Conservation (phyloP, 805 yeast species). For the Pichia scutulata region DNA sequence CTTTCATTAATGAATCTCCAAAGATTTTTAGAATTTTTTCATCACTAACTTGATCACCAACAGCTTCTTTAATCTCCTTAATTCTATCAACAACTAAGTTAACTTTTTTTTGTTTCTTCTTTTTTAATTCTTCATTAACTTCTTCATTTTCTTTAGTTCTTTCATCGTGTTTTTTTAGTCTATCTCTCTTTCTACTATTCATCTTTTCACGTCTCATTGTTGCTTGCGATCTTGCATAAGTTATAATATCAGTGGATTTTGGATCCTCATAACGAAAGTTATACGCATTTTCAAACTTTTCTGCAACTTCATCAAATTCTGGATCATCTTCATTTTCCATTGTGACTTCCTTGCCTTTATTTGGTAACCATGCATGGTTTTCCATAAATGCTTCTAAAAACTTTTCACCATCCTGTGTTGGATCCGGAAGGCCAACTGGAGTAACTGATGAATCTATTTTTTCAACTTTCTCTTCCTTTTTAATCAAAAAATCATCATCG, state of each 20-base stretch:
- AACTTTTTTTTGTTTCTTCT: conserved; percentile 68
- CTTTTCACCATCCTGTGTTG: conserved; percentile 49
- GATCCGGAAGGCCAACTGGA: conserved; percentile 52
- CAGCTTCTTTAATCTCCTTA: conserved; percentile 54
- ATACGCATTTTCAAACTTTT: conserved; percentile 83
- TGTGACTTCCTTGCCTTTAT: conserved; percentile 43
- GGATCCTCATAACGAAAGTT: conserved; percentile 95
- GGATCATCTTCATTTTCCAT: conserved; percentile 58
- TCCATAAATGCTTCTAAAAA: conserved; percentile 69
- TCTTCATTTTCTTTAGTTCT: conserved; percentile 44
- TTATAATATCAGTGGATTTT: conserved; percentile 79
- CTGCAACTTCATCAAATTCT: conserved; percentile 88
- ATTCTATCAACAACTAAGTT: conserved; percentile 71
- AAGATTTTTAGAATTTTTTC: conserved; percentile 56
- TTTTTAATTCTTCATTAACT: conserved; percentile 53
- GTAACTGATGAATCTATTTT: conserved; percentile 15
- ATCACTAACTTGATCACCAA: conserved; percentile 57
- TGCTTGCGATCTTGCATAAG: conserved; percentile 92
- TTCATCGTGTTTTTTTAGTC: conserved; percentile 60
- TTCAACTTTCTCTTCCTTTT: conserved; percentile 40
- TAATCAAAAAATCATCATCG: conserved; percentile 43
- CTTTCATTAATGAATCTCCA: conserved; percentile 70
- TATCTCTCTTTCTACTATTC: conserved; percentile 69
- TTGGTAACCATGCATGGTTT: conserved; percentile 86
- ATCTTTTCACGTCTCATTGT: conserved; percentile 77